These are phyloP conservation scores for Monilinia polystroma DNA, from an alignment of 2,329 filamentous ascomycete species.

Conservation along the genomic window DNA sequence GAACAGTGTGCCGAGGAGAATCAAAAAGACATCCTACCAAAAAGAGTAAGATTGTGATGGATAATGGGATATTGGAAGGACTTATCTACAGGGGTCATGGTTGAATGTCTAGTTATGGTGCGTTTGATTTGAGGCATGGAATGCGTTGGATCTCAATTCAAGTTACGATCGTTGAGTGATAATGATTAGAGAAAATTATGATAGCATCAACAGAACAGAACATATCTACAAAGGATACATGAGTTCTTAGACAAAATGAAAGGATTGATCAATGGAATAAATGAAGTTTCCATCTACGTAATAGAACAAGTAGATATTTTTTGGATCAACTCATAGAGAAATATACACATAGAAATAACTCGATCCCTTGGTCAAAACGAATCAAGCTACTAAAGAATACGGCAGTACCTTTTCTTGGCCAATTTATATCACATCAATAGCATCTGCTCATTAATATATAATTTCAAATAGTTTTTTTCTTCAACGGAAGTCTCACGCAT, in stretches of 20 bases:
- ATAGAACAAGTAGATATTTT: too few relatives aligned
- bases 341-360: neutral
- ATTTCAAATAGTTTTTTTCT: too few relatives aligned
- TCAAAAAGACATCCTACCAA: neutral
- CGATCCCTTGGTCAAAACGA: neutral
- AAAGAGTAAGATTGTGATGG: neutral
- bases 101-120: neutral
- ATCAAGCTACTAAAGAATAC: neutral
- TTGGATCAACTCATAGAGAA: too few relatives aligned
- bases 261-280: neutral
- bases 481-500: too few relatives aligned
- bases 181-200: neutral
- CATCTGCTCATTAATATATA: too few relatives aligned
- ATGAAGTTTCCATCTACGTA: neutral
- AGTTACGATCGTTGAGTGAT: neutral
- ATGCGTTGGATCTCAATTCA: neutral
- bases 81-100: neutral
- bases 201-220: neutral
- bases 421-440: too few relatives aligned
- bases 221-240: too few relatives aligned
- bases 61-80: neutral
- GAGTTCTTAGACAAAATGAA: too few relatives aligned
- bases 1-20: constrained; percentile 1
- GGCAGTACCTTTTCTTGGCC: too few relatives aligned
- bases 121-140: neutral